Base-by-base conservation (phyloP, 164 flowering plant genomes). In the Malania oleifera region DNA sequence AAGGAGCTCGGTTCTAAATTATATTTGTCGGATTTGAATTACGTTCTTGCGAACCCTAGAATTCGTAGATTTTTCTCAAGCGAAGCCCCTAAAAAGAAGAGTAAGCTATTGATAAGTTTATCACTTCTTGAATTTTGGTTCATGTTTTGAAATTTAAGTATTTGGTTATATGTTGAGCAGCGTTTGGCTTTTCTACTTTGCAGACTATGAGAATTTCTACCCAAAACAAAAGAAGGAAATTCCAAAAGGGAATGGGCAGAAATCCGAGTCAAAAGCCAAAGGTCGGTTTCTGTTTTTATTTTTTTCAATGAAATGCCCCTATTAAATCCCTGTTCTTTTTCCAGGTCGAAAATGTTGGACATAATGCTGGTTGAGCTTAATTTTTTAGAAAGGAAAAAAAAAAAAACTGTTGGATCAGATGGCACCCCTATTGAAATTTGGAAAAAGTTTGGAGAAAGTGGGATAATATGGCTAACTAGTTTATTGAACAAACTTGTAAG, bases 121-220 rank as follows among this genome's bases (percentile, higher is more conserved):
- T 10, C 25, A 5, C 7, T 37, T 24, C 9, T 45, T 3, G 28
- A n/a, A 1, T 0, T 59, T 34, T 62, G 45, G 24, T 7, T 27
- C 22, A 22, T 10, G 3, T 2, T 46, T 23, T 23, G 35, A 31
- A 31, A 9, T 31, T 24, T 17, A 18, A 17, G 61, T 35, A 40
- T 47, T 52, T 59, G 14, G 13, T 43, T 5, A 1, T 43, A 1
- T 4, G 22, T 43, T 43, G 1, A 25, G 4, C 1, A 17, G 5
- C 17, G 49, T 44, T 28, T 31, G 14, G 1, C 25, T 44, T 28
- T 38, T 48, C 59, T 22, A 34, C 7, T 63, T 40, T 64, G 54
- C 70, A 89, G 95, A 82, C 58, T 86, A 79, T 71, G 97, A 89
- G 77, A 89, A 89, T 53, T 89, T 75, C 58, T 82, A 76, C 62